Base-by-base conservation (phyloP, 306 rosid genomes). In the Hippophae rhamnoides region DNA sequence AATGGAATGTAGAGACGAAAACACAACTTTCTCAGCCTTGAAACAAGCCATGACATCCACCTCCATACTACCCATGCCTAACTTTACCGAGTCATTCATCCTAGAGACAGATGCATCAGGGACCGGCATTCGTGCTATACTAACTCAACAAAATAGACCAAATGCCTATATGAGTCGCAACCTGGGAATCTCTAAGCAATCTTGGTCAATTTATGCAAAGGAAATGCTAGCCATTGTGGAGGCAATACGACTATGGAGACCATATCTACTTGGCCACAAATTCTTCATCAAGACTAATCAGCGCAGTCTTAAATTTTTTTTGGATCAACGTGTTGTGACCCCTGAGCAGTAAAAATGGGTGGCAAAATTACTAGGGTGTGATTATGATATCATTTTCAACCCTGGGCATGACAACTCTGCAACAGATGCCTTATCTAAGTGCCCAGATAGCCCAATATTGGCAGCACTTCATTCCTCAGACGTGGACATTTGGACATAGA, bases 401-500 rank as follows among this genome's bases (percentile, higher is more conserved):
- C 10, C 43, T 8, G 0, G 12, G 23, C 0, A 7, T 14, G 6
- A 47, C 26, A 66, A 66, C 11, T 0, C 4, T 0, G 42, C 12
- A 7, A 26, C 23, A 3, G 25, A 66, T 47, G 47, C 62, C 13
- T 11, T 66, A 6, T 66, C 50, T 3, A 1, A 23, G 0, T 1
- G 10, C 1, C 14, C 9, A 3, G 41, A 9, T 0, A 54, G n/a
- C 5, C 5, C 2, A 25, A 27, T 31, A 10, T 8, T 31, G 9
- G 9, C 6, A 3, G 2, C 0, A 2, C 3, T 55, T 3, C 7
- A 5, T 7, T n/a, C 7, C 1, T 9, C 7, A 0, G 0, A 9
- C 43, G 43, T 27, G 1, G 7, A 12, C 7, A 3, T 27, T 1
- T 31, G 18, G 44, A 3, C 9, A 3, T 4, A 50, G 7, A 50